Evolutionary conservation across 192 early-diverging fungal species (phyloP), one percentile per base, ranked within the genome.

Genomic region (Chytriomyces sp.): DNA sequence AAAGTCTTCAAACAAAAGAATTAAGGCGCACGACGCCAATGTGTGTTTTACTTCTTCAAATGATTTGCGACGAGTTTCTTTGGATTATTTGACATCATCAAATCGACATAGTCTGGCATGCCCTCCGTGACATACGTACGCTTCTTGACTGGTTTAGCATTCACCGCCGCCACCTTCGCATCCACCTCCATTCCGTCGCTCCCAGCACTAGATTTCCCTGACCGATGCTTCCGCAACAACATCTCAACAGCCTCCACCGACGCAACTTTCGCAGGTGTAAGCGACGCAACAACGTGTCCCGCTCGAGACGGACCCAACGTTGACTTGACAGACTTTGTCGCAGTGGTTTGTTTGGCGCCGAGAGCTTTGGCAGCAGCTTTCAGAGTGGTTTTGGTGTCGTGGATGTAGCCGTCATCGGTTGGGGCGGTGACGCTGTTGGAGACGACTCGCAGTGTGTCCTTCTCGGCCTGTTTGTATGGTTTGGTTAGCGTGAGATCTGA

Each of bases 41-140:
- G 50, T 20, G 53, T 57, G 2, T 57, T n/a, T 57, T 57, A n/a
- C 53, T 57, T 13, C 53, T 57, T 57, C 20, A 57, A 57, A 57
- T 57, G 66, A 13, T 67, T 69, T 45, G 11, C 45, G 8, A 73
- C 43, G 2, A 73, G 71, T 28, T 73, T 73, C 71, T 73, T 73
- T 9, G 71, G 71, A 44, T 73, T 73, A 16, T 45, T 60, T 45
- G 71, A 73, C 59, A 49, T 46, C 71, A 73, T 73, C 43, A 73
- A 18, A 26, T 73, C 71, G 44, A 73, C 71, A n/a, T 73, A 73
- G 47, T 73, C 71, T 7, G 26, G 13, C 44, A 61, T 44, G 43
- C 45, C 60, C n/a, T 26, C 61, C n/a, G 61, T 73, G 3, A 73
- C 71, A 48, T 60, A 73, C 26, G 16, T 48, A 5, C 53, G 24